Conservation (phyloP, 2,329 filamentous ascomycete genomes). For the Lasiodiplodia theobromae region DNA sequence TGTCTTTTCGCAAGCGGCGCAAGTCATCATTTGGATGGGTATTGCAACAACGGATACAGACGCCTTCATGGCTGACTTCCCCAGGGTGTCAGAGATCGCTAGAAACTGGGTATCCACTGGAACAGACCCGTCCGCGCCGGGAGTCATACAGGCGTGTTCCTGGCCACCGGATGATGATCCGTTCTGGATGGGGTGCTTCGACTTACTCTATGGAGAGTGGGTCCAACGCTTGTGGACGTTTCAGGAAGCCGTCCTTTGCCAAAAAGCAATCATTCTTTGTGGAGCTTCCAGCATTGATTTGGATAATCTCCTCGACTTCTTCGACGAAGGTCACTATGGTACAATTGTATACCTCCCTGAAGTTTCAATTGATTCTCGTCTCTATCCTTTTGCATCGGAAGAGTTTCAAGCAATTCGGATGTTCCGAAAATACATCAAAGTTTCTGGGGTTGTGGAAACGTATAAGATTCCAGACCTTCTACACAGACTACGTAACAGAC, state of each 20-base stretch:
- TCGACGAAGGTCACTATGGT: rapidly evolving
- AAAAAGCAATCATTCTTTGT: not conserved
- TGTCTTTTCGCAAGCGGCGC: not conserved
- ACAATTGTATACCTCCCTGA: too few species aligned
- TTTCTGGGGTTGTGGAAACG: too few species aligned
- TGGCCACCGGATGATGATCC: not conserved
- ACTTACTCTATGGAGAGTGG: not conserved
- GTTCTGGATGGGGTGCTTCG: not conserved
- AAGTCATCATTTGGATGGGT: not conserved
- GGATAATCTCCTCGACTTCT: not conserved
- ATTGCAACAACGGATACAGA: not conserved
- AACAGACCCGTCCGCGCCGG: not conserved
- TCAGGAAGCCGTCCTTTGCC: not conserved
- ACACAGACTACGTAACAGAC: rapidly evolving
- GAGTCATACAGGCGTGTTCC: rapidly evolving
- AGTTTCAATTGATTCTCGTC: too few species aligned
- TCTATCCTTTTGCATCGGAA: not conserved
- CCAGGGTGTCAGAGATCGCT: not conserved
- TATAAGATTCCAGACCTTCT: not conserved
- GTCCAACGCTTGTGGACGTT: not conserved
- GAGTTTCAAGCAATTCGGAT: rapidly evolving
- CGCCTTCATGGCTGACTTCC: not conserved
- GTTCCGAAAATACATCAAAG: not conserved
- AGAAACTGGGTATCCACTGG: not conserved
- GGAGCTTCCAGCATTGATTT: not conserved